Percentiles rank a stretch among this genome's conserved stretches.
Evolutionary conservation across 1,139 yeast species (phyloP).

Genomic region (Candida dubliniensis): DNA sequence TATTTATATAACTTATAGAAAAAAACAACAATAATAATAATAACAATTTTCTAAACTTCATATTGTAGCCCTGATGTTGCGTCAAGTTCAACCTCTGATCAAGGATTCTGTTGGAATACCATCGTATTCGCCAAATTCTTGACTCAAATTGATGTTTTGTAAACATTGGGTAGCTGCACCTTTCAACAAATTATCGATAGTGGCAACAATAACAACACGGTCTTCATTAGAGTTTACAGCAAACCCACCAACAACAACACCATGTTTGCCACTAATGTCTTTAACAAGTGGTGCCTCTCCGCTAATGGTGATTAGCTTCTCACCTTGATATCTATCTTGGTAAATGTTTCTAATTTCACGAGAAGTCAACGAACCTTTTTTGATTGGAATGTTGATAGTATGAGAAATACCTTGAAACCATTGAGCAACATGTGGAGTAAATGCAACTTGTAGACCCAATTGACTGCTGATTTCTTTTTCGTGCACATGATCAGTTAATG

Average conservation of each 20-base stretch:
- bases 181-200: slow-evolving; percentile 91
- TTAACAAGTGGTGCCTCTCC: slow-evolving; percentile 92
- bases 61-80: too few species aligned
- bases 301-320: slow-evolving; percentile 76
- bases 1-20: too few species aligned
- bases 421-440: slow-evolving; percentile 96
- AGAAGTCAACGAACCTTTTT: slow-evolving; percentile 64
- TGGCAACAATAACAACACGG: slow-evolving; percentile 91
- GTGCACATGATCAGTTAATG: slow-evolving; percentile 94
- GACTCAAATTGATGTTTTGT: slow-evolving; percentile 88
- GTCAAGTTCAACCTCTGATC: slow-evolving; percentile 41
- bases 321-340: slow-evolving; percentile 87
- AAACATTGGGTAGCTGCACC: slow-evolving; percentile 99
- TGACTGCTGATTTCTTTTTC: slow-evolving; percentile 88
- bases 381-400: slow-evolving; percentile 88
- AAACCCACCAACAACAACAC: slow-evolving; percentile 92
- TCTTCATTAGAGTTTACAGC: slow-evolving; percentile 87
- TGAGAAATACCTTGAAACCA: slow-evolving; percentile 99
- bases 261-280: slow-evolving; percentile 91
- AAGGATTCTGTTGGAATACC: slow-evolving; percentile 76
- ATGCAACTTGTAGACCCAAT: slow-evolving; percentile 77
- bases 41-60: too few species aligned
- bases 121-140: slow-evolving; percentile 90
- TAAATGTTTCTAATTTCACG: slow-evolving; percentile 83
- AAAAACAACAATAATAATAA: too few species aligned